phyloP scores from a whole-genome alignment of 139 green algal genomes.

The Closterium sp. region DNA sequence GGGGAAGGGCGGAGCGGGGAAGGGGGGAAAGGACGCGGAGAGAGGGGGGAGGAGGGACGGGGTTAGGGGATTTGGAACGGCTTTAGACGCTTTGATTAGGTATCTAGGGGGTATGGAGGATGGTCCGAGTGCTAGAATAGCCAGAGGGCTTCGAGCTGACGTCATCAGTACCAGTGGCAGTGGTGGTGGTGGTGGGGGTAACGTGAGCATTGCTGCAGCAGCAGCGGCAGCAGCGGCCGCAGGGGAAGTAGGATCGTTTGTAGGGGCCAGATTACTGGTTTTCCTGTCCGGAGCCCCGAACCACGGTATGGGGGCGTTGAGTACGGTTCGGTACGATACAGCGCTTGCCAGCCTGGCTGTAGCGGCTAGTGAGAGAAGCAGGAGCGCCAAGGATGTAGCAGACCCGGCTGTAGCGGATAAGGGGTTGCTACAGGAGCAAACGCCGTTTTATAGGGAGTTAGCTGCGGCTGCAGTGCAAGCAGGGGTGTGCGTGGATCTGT shows the following conservation, averaged over 20 bases:
- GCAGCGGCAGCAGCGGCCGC: constrained; percentile 22
- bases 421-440: constrained; percentile 40
- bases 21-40: not conserved
- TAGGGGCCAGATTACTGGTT: constrained; percentile 55
- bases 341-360: not conserved
- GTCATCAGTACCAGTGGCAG: not conserved
- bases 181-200: not conserved
- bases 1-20: not conserved
- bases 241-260: constrained; percentile 24
- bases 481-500: constrained; percentile 81
- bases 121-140: not conserved
- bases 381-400: not conserved
- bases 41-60: not conserved
- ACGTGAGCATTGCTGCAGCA: not conserved
- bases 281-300: constrained; percentile 74
- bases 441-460: constrained; percentile 51
- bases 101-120: constrained; percentile 59
- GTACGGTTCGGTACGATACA: constrained; percentile 34
- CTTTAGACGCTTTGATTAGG: constrained; percentile 72
- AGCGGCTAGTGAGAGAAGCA: not conserved
- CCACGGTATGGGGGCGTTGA: constrained; percentile 60
- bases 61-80: constrained; percentile 61
- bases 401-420: constrained; percentile 23
- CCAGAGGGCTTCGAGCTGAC: not conserved
- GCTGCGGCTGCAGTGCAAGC: constrained; percentile 70